phyloP scores from a whole-genome alignment of 306 rosid genomes.

The Comarum palustre region DNA sequence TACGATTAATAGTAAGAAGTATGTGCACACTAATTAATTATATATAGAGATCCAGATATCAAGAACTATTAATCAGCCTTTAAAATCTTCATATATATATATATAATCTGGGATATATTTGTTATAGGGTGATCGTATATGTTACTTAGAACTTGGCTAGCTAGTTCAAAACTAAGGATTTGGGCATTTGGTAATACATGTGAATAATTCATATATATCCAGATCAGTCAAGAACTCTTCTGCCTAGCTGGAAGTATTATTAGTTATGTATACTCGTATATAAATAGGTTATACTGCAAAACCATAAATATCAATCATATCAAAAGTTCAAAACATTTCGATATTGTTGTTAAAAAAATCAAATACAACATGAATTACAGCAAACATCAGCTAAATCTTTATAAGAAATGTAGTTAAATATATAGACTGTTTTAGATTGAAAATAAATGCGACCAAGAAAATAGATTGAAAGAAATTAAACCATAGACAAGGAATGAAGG shows the following conservation, averaged over 20 bases:
- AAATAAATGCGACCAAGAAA: neutral
- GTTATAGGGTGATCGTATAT: neutral
- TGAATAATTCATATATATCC: too few species aligned
- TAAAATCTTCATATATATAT: too few species aligned
- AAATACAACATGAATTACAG: neutral
- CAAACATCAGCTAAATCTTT: neutral
- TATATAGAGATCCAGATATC: neutral
- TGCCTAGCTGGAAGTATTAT: neutral
- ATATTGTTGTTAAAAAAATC: neutral
- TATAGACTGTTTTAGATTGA: neutral
- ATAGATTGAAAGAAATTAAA: neutral
- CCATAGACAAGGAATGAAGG: neutral
- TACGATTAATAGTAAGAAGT: too few species aligned
- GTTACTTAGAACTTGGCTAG: neutral
- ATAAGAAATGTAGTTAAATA: neutral
- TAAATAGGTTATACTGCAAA: neutral
- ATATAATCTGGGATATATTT: too few species aligned
- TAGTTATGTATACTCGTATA: neutral
- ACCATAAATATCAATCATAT: neutral
- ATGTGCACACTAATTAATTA: neutral
- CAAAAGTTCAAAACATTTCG: too few species aligned
- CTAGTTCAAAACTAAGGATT: too few species aligned
- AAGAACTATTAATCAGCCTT: neutral
- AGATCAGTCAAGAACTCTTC: neutral
- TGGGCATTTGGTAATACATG: neutral